These are phyloP conservation scores for Crithidia brevicula DNA, from an alignment of 208 protist genomes.

Conservation along the genomic window DNA sequence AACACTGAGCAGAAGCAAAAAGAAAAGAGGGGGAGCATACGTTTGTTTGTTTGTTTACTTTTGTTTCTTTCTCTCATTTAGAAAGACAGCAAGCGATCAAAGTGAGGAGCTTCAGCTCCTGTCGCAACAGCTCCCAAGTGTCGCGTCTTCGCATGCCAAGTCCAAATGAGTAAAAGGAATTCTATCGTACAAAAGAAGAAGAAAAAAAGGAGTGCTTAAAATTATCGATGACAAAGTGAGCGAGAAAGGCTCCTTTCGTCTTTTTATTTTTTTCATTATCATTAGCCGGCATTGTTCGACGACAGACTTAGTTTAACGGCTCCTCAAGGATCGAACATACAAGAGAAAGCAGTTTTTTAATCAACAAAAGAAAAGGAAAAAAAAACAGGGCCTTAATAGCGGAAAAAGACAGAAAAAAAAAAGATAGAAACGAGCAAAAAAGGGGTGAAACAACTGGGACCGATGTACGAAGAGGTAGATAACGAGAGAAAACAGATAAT, in stretches of 20 bases:
- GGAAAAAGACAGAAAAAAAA: neutral
- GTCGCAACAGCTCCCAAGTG: no score
- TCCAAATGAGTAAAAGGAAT: neutral
- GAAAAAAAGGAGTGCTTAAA: slow-evolving; percentile 4
- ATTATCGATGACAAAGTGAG: slow-evolving; percentile 3
- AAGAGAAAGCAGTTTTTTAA: neutral
- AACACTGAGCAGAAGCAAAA: neutral
- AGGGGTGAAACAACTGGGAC: slow-evolving; percentile 4
- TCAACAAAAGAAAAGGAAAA: neutral
- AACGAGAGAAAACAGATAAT: slow-evolving; percentile 1
- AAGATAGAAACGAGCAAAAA: neutral
- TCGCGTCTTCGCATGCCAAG: no score
- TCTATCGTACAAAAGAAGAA: neutral
- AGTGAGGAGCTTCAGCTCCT: neutral
- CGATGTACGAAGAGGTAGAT: slow-evolving; percentile 14
- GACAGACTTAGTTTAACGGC: neutral
- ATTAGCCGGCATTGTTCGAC: neutral
- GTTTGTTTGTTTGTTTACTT: no score
- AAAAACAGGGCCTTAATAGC: neutral
- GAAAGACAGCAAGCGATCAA: neutral
- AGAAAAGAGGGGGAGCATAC: neutral
- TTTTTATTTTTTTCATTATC: neutral
- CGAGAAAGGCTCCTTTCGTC: neutral
- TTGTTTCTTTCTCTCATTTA: neutral
- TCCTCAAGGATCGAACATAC: neutral